Evolutionary conservation across 164 flowering plant genomes (phyloP).

Genomic region (Vitis rupestris): DNA sequence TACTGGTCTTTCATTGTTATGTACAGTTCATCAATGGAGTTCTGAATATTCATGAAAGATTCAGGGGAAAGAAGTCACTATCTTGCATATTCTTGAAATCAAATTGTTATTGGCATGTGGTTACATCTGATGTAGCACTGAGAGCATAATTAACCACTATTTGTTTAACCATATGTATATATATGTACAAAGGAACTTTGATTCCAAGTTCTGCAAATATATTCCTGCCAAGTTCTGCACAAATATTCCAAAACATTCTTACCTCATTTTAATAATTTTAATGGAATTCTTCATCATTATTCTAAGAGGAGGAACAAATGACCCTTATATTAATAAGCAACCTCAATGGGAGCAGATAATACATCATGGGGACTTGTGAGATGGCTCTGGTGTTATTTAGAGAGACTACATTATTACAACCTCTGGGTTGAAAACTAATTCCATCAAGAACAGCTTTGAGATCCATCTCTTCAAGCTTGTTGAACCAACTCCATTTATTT

Average conservation of each 20-base stretch:
- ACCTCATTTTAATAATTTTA: not conserved
- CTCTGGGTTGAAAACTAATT: slow-evolving; percentile 3
- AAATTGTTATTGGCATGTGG: too few relatives aligned
- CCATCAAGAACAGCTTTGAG: slow-evolving; percentile 8
- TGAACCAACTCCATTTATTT: not conserved
- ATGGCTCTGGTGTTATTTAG: slow-evolving; percentile 8
- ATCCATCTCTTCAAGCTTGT: slow-evolving; percentile 4
- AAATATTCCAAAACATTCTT: not conserved
- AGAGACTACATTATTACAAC: slow-evolving; percentile 6
- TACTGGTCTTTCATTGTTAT: too few relatives aligned
- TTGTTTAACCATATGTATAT: too few relatives aligned
- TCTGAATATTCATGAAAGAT: too few relatives aligned
- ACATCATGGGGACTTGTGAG: not conserved
- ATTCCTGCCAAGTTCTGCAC: not conserved
- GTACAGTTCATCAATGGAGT: too few relatives aligned
- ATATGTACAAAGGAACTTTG: too few relatives aligned
- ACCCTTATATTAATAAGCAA: not conserved
- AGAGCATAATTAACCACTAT: too few relatives aligned
- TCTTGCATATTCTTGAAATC: too few relatives aligned
- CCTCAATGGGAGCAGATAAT: not conserved
- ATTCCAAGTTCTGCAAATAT: too few relatives aligned
- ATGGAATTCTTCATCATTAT: not conserved
- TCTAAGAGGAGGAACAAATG: not conserved
- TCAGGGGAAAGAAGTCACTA: too few relatives aligned
- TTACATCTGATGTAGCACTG: too few relatives aligned